Evolutionary conservation across 192 early-diverging fungal genomes (phyloP).

Genomic region (Entomortierella chlamydospora): DNA sequence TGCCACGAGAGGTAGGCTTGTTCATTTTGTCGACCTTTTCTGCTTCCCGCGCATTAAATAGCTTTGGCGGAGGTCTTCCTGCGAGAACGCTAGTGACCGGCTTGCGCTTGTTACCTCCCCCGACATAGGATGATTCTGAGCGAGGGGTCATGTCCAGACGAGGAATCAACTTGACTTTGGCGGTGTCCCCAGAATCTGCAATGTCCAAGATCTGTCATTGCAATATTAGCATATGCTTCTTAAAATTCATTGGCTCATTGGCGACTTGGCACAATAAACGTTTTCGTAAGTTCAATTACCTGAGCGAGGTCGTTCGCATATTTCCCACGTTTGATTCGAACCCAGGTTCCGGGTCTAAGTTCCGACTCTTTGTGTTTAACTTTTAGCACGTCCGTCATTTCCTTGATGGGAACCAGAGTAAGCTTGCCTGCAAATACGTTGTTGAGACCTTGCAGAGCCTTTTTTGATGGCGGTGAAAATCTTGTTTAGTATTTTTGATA

Average conservation of each 20-base stretch:
- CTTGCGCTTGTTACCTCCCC: constrained; percentile 70
- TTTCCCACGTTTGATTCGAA: constrained; percentile 90
- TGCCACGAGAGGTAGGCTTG: constrained; percentile 65
- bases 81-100: constrained; percentile 52
- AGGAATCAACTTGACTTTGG: constrained; percentile 79
- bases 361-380: constrained; percentile 75
- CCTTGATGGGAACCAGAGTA: constrained; percentile 87
- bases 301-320: constrained; percentile 95
- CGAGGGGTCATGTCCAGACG: constrained; percentile 71
- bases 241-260: too few relatives aligned
- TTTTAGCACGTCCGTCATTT: constrained; percentile 91
- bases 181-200: constrained; percentile 72
- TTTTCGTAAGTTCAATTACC: constrained; percentile 56
- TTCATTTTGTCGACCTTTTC: constrained; percentile 60
- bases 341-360: constrained; percentile 81
- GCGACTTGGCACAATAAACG: too few relatives aligned
- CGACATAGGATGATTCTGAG: constrained; percentile 44
- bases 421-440: constrained; percentile 78
- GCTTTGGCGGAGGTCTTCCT: constrained; percentile 75
- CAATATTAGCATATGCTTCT: neutral
- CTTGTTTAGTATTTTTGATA: neutral
- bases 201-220: constrained; percentile 65
- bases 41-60: constrained; percentile 77
- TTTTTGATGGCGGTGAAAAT: neutral
- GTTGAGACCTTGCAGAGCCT: constrained; percentile 79